phyloP scores from a whole-genome alignment of 2,329 filamentous ascomycete species.

The Phaeosphaeria sp. region DNA sequence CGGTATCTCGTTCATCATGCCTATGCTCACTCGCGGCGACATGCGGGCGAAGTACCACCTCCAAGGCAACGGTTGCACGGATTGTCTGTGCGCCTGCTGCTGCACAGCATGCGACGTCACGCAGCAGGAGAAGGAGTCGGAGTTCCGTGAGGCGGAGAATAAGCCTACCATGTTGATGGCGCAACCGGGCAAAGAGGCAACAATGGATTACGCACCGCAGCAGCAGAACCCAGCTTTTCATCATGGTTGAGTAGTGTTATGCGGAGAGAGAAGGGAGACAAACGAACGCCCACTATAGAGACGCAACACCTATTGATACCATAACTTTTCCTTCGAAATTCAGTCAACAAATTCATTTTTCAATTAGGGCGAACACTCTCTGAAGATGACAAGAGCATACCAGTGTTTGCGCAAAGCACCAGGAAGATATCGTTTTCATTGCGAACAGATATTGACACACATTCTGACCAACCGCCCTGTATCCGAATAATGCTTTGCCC shows the following conservation, averaged over 20 bases:
- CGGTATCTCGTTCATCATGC: constrained; percentile 38
- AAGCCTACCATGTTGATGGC: constrained; percentile 13
- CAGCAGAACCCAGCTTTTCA: constrained; percentile 15
- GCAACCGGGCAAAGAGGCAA: constrained; percentile 28
- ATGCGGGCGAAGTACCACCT: constrained; percentile 42
- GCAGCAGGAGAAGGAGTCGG: constrained; percentile 44
- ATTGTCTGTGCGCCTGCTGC: constrained; percentile 45
- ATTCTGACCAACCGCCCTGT: too few species aligned
- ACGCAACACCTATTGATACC: background rate
- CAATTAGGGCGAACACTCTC: background rate
- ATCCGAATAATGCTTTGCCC: too few species aligned
- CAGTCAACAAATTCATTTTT: too few species aligned
- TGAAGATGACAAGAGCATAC: background rate
- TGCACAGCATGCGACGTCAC: constrained; percentile 42
- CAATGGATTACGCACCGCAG: constrained; percentile 35
- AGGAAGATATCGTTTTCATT: background rate
- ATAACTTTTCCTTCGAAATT: background rate
- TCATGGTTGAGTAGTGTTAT: background rate
- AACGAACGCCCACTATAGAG: background rate
- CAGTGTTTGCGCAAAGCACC: background rate
- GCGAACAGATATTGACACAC: background rate
- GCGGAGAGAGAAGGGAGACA: background rate
- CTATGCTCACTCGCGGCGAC: constrained; percentile 41
- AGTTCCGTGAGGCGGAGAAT: constrained; percentile 28
- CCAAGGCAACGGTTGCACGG: constrained; percentile 39